A percentile compares a stretch with the other conserved stretches of the same genome.
Evolutionary conservation across 2,329 filamentous ascomycete genomes (phyloP).

Genomic region (Colletotrichum somersetense): DNA sequence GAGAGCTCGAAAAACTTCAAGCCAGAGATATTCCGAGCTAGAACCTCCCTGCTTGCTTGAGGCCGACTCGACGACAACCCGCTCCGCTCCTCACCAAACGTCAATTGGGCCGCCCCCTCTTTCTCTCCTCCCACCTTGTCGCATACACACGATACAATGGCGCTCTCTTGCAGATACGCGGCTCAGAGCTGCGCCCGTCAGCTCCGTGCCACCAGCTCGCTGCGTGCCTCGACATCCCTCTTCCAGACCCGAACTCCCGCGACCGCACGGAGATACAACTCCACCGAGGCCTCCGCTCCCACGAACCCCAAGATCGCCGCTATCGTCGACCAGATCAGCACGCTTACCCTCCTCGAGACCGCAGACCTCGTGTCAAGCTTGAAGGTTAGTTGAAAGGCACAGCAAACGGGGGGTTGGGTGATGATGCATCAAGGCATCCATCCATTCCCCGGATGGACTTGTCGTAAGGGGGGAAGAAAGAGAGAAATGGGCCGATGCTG

Average conservation of each 20-base stretch:
- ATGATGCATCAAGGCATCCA: not conserved
- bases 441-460: slow-evolving; percentile 7
- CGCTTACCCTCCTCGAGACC: slow-evolving; percentile 97
- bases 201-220: slow-evolving; percentile 63
- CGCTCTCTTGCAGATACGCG: slow-evolving; percentile 72
- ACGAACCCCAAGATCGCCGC: slow-evolving; percentile 88
- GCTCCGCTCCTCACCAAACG: slow-evolving; percentile 29
- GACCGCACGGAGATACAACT: slow-evolving; percentile 84
- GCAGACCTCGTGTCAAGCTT: slow-evolving; percentile 94
- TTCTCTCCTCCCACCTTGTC: slow-evolving; percentile 18
- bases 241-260: slow-evolving; percentile 62
- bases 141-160: slow-evolving; percentile 60
- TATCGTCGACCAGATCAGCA: slow-evolving; percentile 98
- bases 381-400: slow-evolving; percentile 74
- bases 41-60: slow-evolving; percentile 40
- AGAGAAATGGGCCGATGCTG: slow-evolving; percentile 34
- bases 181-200: slow-evolving; percentile 75
- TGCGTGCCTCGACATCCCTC: slow-evolving; percentile 60
- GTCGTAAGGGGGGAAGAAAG: not conserved
- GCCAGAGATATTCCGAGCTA: slow-evolving; percentile 39
- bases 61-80: slow-evolving; percentile 38
- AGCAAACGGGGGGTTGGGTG: not conserved
- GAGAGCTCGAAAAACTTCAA: slow-evolving; percentile 59
- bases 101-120: slow-evolving; percentile 20
- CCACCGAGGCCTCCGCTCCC: slow-evolving; percentile 77